phyloP scores from a whole-genome alignment of 2,329 filamentous ascomycete genomes.

The Aurifilum marmelostoma region DNA sequence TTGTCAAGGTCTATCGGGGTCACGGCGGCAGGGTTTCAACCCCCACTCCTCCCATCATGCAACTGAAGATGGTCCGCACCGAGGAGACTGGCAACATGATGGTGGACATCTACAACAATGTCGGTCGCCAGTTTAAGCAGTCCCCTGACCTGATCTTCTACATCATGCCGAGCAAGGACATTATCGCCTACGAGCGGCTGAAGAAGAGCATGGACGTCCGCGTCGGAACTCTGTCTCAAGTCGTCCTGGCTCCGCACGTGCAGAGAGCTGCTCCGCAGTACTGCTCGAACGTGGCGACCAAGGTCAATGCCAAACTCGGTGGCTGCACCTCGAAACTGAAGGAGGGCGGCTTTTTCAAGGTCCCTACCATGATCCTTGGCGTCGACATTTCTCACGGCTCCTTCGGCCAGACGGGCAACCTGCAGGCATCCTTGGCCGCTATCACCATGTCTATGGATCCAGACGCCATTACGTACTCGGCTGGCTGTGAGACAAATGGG shows the following conservation, averaged over 20 bases:
- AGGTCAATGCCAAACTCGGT: conserved; percentile 94
- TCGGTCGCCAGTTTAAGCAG: conserved; percentile 55
- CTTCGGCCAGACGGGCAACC: conserved; percentile 59
- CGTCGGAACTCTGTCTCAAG: conserved; percentile 81
- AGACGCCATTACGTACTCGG: conserved; percentile 74
- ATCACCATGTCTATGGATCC: conserved; percentile 81
- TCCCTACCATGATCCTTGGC: conserved; percentile 81
- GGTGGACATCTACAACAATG: conserved; percentile 56
- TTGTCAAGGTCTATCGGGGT: conserved; percentile 49
- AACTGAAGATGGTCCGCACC: conserved; percentile 28
- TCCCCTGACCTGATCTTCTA: conserved; percentile 80
- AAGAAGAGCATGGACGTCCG: conserved; percentile 90
- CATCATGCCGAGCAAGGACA: conserved; percentile 72
- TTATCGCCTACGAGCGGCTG: conserved; percentile 76
- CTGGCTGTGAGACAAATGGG: conserved; percentile 81
- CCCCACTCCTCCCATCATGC: conserved; percentile 41
- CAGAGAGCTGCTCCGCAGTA: conserved; percentile 76
- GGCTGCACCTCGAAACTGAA: conserved; percentile 67
- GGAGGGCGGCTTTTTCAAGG: conserved; percentile 46
- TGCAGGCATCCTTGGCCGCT: conserved; percentile 74
- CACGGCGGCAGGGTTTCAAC: conserved; percentile 52
- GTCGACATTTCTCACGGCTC: conserved; percentile 87
- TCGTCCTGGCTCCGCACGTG: conserved; percentile 74
- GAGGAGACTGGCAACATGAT: conserved; percentile 57
- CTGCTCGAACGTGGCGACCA: conserved; percentile 92